Evolutionary conservation across 345 rosid genomes (phyloP).

Genomic region (Toxicodendron radicans): DNA sequence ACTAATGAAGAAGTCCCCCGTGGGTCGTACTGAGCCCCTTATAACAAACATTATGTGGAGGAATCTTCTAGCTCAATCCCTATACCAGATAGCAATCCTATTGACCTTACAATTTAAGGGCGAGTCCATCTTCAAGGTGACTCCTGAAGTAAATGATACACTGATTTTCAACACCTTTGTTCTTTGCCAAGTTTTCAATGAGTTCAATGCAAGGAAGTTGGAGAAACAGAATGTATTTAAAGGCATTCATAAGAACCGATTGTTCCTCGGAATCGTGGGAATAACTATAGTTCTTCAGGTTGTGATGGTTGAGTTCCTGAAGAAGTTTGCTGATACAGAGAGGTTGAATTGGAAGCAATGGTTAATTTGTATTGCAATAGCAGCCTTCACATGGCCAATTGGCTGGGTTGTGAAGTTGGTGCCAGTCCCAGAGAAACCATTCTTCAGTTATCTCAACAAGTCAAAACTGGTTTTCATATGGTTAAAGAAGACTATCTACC

Average conservation of each 20-base stretch:
- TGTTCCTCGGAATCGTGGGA: slow-evolving; percentile 59
- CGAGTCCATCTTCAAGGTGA: slow-evolving; percentile 44
- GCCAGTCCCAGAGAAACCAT: slow-evolving; percentile 51
- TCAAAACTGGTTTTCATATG: slow-evolving; percentile 21
- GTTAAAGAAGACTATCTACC: slow-evolving; percentile 24
- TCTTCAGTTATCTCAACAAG: slow-evolving; percentile 40
- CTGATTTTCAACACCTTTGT: slow-evolving; percentile 65
- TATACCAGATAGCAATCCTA: slow-evolving; percentile 55
- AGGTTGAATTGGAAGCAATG: slow-evolving; percentile 51
- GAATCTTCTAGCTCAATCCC: slow-evolving; percentile 58
- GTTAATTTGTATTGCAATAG: slow-evolving; percentile 49
- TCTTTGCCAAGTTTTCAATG: slow-evolving; percentile 68
- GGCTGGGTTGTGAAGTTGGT: slow-evolving; percentile 58
- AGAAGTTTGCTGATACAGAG: slow-evolving; percentile 60
- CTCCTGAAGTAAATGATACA: slow-evolving; percentile 46
- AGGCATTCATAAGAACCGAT: slow-evolving; percentile 50
- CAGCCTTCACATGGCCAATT: slow-evolving; percentile 62
- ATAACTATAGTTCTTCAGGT: slow-evolving; percentile 65
- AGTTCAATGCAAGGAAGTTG: slow-evolving; percentile 67
- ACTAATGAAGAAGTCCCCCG: slow-evolving; percentile 51
- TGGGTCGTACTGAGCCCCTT: slow-evolving; percentile 49
- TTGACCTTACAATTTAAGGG: slow-evolving; percentile 60
- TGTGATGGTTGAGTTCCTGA: slow-evolving; percentile 60
- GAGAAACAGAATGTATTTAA: slow-evolving; percentile 66
- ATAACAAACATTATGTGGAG: slow-evolving; percentile 78